Conservation (phyloP, 257 asterid genomes). For the Echium plantagineum region DNA sequence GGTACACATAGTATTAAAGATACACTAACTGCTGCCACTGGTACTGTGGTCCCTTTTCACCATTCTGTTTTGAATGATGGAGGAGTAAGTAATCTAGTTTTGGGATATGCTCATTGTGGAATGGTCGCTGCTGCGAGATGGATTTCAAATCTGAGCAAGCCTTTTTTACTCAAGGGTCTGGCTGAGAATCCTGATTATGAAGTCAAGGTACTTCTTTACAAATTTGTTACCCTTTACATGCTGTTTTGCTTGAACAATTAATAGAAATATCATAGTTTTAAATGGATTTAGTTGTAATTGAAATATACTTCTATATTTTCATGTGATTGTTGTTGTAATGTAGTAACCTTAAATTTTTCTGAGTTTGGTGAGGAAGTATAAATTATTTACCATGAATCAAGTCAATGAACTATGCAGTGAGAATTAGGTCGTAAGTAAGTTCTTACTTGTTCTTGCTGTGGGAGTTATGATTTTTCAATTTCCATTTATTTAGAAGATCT, state of each 20-base stretch:
- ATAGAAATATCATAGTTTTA: background rate
- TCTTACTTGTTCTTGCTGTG: background rate
- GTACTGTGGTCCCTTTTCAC: constrained; percentile 88
- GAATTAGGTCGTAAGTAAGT: background rate
- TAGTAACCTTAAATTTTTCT: too few species aligned
- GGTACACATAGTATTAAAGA: constrained; percentile 87
- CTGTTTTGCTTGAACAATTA: background rate
- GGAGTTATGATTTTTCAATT: background rate
- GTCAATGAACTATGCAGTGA: background rate
- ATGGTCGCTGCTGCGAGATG: constrained; percentile 95
- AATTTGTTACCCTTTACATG: background rate
- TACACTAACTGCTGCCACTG: constrained; percentile 75
- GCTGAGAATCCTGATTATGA: constrained; percentile 56
- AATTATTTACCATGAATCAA: too few species aligned
- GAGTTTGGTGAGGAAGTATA: background rate
- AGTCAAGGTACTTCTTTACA: constrained; percentile 39
- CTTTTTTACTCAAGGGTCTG: constrained; percentile 54
- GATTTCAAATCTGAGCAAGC: constrained; percentile 73
- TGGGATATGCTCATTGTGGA: constrained; percentile 87
- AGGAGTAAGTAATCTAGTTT: constrained; percentile 57
- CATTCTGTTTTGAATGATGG: constrained; percentile 75
- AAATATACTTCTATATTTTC: background rate
- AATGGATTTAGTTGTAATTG: background rate
- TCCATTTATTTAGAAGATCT: background rate
- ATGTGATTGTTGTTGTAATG: background rate